Base-by-base conservation (phyloP, 2,329 filamentous ascomycete genomes). In the Bipolaris cookei region DNA sequence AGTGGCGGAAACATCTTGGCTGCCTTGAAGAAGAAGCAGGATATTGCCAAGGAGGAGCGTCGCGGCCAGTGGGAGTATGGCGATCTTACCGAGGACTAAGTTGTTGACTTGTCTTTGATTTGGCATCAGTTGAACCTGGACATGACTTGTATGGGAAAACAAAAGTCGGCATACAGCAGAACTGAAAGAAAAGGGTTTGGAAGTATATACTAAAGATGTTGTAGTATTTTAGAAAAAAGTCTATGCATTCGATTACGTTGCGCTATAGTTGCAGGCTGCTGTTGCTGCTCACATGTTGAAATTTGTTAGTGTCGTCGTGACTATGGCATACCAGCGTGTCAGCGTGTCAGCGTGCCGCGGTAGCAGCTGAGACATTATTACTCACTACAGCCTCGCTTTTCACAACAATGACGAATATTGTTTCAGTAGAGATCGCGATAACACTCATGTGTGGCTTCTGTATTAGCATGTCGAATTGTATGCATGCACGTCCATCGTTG, bases 1-100 rank as follows among this genome's bases (percentile, higher is more conserved):
- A 87, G 86, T 7, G 90, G 91, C 43, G 84, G 84, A 55, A 84
- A 90, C 32, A 86, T 92, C 41, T 79, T 97, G 61, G 85, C 87
- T 76, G 85, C 86, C 67, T 80, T 97, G 60, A 88, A 86, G 71
- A 84, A 89, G 76, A 85, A 89, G 49, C 89, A 96, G 81, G 82
- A 84, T 34, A 83, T 89, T 76, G 94, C 94, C 4, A 97, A 96
- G 85, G 82, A 85, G 53, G 87, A 88, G 55, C 86, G 92, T 61
- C 83, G 87, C 65, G 95, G 95, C 41, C 95, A 97, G 85, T 99
- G 94, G 93, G 95, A 99, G 84, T 99, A 98, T 78, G 95, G 95
- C 67, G 95, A 98, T 76, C 84, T 97, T 72, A 96, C 92, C 13
- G 93, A 97, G 65, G 74, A 70, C 46, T 67, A 67, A 53, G 23